A percentile compares a stretch with the other conserved stretches of the same genome.
Evolutionary conservation across 495 filamentous ascomycete species (phyloP).

Genomic region (Hyphodiscus hymeniophilus): DNA sequence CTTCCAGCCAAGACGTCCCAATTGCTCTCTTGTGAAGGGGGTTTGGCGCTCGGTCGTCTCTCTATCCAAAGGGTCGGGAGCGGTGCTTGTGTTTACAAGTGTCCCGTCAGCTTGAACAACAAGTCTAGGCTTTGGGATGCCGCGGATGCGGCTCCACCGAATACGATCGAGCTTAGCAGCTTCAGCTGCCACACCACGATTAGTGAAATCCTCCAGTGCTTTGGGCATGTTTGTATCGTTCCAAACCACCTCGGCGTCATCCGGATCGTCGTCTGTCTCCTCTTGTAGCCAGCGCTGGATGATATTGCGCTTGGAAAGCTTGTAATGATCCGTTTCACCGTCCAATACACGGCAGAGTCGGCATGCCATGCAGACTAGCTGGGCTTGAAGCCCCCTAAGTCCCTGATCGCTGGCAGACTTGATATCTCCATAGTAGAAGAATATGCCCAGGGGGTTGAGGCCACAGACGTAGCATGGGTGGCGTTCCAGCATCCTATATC

Average conservation of each 20-base stretch:
- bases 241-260: neutral
- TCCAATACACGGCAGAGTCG: neutral
- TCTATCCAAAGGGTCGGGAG: constrained; percentile 5
- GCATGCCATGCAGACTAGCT: constrained; percentile 4
- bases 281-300: constrained; percentile 7
- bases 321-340: constrained; percentile 13
- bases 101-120: too few species aligned
- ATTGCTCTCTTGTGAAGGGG: neutral
- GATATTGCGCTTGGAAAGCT: constrained; percentile 3
- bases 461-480: constrained; percentile 1
- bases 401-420: neutral
- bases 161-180: constrained; percentile 1
- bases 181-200: neutral
- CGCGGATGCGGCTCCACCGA: too few species aligned
- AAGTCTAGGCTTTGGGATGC: too few species aligned
- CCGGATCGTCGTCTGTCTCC: neutral
- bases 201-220: constrained; percentile 2
- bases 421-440: neutral
- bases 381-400: neutral
- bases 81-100: too few species aligned
- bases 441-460: constrained; percentile 1
- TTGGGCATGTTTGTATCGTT: neutral
- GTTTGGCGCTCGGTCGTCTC: constrained; percentile 12
- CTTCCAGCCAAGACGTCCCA: neutral
- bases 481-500: neutral